Evolutionary conservation across 805 yeast species (phyloP), one percentile per base, ranked within the genome.

Genomic region (Lipomyces yamanashiensis): DNA sequence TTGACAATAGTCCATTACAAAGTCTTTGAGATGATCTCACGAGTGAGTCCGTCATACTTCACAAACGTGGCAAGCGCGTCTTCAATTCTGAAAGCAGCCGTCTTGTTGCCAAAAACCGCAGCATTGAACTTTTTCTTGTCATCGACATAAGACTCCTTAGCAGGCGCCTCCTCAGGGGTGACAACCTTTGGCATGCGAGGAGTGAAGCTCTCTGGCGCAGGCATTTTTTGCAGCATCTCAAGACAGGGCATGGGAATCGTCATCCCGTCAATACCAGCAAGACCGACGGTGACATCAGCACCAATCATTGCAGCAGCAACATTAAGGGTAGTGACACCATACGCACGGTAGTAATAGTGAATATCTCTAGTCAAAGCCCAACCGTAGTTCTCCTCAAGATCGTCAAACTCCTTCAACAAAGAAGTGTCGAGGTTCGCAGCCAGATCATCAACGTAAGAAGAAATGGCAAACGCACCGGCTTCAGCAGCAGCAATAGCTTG

Each of bases 401-500:
- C 59, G 40, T 59, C 65, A 23, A 39, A 59, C 21, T 67, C 69
- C 40, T 66, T 68, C 36, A 71, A 74, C 8, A 60, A 19, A 8
- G 73, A 63, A 21, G 75, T 73, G 50, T 75, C 76, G 7, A 73
- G 47, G 50, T 72, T 72, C 36, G 67, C 72, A 39, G 67, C 65
- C 40, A 74, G 62, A 7, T 70, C 68, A 63, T 77, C 78, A 39
- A 77, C 77, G 59, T 77, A 77, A 4, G 79, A 75, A 2, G 78
- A 73, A 45, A 77, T 74, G n/a, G 73, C 73, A 15, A 60, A 67
- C 62, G 79, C 76, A 15, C 74, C 74, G 9, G 77, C 78, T 59
- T 77, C 79, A 9, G 78, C 78, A 9, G 79, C 78, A 19, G 75
- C 60, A 28, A 77, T 71, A 10, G 77, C 80, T 62, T 77, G 80